phyloP scores from a whole-genome alignment of 2,329 filamentous ascomycete species.

The Amylocarpus encephaloides region DNA sequence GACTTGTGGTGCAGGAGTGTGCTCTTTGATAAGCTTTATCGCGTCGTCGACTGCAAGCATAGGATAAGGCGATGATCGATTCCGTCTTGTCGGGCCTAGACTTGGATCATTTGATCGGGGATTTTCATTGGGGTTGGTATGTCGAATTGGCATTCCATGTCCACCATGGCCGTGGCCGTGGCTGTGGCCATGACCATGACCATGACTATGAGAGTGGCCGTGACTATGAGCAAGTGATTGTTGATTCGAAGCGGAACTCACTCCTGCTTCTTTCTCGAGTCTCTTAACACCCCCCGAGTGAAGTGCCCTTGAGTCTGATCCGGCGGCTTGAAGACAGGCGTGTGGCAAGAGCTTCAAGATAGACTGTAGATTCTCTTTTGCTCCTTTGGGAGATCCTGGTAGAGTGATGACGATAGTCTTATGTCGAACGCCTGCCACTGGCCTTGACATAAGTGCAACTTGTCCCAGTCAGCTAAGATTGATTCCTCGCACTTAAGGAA shows the following conservation, averaged over 20 bases:
- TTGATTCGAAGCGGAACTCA: slow-evolving; percentile 31
- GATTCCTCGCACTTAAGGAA: neutral
- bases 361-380: slow-evolving; percentile 85
- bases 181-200: slow-evolving; percentile 45
- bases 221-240: slow-evolving; percentile 46
- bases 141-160: slow-evolving; percentile 59
- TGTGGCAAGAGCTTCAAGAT: slow-evolving; percentile 88
- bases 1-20: slow-evolving; percentile 60
- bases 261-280: slow-evolving; percentile 75
- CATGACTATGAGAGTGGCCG: slow-evolving; percentile 37
- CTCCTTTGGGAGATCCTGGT: slow-evolving; percentile 91
- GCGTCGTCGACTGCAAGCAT: slow-evolving; percentile 86
- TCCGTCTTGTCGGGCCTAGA: slow-evolving; percentile 60
- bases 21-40: slow-evolving; percentile 61
- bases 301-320: slow-evolving; percentile 70
- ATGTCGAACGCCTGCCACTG: slow-evolving; percentile 81
- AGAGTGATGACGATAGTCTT: slow-evolving; percentile 79
- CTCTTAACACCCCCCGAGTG: slow-evolving; percentile 78
- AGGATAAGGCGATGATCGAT: slow-evolving; percentile 82
- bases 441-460: slow-evolving; percentile 97
- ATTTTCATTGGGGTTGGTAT: slow-evolving; percentile 58
- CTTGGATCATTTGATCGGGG: slow-evolving; percentile 54
- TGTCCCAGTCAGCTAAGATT: slow-evolving; percentile 20
- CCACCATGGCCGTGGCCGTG: slow-evolving; percentile 56
- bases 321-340: slow-evolving; percentile 84